Percentiles rank a stretch among this genome's conserved stretches.
Conservation (phyloP, 306 rosid genomes). For the Pterocarpus santalinus region DNA sequence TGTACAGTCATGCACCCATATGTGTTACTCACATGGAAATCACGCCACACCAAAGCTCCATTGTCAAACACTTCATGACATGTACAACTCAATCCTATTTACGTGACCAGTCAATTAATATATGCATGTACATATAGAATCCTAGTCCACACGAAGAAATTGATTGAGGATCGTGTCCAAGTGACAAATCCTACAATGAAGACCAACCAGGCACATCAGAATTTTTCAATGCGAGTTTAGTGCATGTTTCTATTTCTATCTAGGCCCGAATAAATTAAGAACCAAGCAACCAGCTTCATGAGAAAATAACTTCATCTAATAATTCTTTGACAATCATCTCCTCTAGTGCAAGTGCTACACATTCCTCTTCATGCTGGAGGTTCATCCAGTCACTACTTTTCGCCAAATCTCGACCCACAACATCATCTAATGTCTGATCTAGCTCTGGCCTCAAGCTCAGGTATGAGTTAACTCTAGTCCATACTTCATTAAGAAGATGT, state of each 20-base stretch:
- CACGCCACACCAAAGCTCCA: conserved; percentile 37
- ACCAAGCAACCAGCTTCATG: conserved; percentile 31
- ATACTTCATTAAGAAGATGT: conserved; percentile 65
- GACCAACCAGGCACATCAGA: too few relatives aligned
- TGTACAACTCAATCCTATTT: conserved; percentile 29
- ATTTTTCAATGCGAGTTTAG: too few relatives aligned
- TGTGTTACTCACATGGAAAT: neutral
- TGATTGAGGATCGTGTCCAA: too few relatives aligned
- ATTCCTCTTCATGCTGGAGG: conserved; percentile 74
- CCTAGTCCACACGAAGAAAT: conserved; percentile 10
- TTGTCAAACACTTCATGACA: conserved; percentile 33
- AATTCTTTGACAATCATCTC: conserved; percentile 74
- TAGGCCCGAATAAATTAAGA: neutral
- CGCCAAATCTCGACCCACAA: conserved; percentile 69
- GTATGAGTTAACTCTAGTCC: conserved; percentile 55
- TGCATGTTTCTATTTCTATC: too few relatives aligned
- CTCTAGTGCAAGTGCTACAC: conserved; percentile 75
- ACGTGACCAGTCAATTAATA: neutral
- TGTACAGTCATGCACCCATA: neutral
- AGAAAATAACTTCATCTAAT: conserved; percentile 70
- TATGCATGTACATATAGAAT: conserved; percentile 1
- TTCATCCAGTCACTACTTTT: conserved; percentile 79
- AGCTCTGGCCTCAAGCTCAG: conserved; percentile 77
- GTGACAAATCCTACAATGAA: too few relatives aligned
- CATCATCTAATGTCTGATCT: conserved; percentile 80